These are phyloP conservation scores for Aureobasidium lini DNA, from an alignment of 2,329 filamentous ascomycete species.

Conservation along the genomic window DNA sequence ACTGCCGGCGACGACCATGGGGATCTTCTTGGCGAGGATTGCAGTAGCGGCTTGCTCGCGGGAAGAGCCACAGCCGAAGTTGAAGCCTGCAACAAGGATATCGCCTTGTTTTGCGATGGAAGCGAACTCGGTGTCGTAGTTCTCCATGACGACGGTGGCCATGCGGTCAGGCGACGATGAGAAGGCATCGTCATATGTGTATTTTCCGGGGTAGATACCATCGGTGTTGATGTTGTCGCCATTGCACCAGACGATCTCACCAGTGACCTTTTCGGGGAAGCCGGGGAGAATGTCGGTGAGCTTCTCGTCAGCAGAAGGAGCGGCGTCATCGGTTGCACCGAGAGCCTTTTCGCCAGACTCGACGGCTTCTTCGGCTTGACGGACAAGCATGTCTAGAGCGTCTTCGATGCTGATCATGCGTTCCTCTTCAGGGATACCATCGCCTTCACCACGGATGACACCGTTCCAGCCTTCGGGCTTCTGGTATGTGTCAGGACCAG, in stretches of 20 bases:
- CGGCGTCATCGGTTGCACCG: conserved; percentile 21
- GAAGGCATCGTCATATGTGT: conserved; percentile 85
- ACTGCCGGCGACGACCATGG: conserved; percentile 70
- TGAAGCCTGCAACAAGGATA: conserved; percentile 78
- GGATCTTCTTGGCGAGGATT: conserved; percentile 72
- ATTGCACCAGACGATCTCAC: conserved; percentile 85
- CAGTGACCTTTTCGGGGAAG: conserved; percentile 74
- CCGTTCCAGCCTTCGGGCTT: conserved; percentile 60
- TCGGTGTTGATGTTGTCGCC: conserved; percentile 87
- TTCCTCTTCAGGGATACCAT: conserved; percentile 56
- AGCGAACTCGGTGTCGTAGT: conserved; percentile 73
- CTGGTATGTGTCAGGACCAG: conserved; percentile 72
- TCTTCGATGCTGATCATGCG: conserved; percentile 60
- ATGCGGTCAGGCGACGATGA: conserved; percentile 66
- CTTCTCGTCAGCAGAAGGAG: conserved; percentile 29
- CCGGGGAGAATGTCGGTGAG: conserved; percentile 70
- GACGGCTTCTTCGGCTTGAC: conserved; percentile 59
- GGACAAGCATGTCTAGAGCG: conserved; percentile 63
- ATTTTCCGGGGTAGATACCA: conserved; percentile 83
- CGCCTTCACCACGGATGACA: conserved; percentile 64
- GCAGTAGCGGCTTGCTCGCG: conserved; percentile 86
- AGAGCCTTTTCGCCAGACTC: conserved; percentile 45
- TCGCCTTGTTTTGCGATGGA: conserved; percentile 59
- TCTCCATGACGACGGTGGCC: conserved; percentile 87
- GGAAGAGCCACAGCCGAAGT: conserved; percentile 78